A percentile compares a stretch with the other conserved stretches of the same genome.
Evolutionary conservation across 352 stramenopile genomes (phyloP).

Genomic region (Phytopythium delawarense): DNA sequence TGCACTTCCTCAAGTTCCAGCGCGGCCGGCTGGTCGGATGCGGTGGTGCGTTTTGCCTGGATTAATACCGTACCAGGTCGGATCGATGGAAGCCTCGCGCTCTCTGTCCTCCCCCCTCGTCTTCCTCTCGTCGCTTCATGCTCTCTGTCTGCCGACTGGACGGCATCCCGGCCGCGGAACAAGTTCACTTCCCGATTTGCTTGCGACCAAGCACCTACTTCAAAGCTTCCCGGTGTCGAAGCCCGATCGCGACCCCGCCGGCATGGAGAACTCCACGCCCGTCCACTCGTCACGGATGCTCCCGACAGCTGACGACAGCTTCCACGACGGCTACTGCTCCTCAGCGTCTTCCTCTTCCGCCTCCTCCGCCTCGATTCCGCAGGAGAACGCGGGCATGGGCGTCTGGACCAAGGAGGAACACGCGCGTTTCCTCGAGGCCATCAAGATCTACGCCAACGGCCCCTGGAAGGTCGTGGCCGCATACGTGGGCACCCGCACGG

Average conservation of each 20-base stretch:
- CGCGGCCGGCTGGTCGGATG: not conserved
- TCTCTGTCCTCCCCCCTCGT: not conserved
- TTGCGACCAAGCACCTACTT: not conserved
- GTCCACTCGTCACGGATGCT: not conserved
- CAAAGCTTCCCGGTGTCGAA: not conserved
- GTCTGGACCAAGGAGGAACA: slow-evolving; percentile 68
- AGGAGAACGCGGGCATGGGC: slow-evolving; percentile 24
- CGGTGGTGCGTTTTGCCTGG: not conserved
- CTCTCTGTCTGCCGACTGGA: not conserved
- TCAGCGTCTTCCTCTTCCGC: not conserved
- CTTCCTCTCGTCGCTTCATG: not conserved
- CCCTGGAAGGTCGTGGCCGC: slow-evolving; percentile 66
- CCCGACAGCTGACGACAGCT: not conserved
- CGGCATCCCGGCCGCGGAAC: too few relatives aligned
- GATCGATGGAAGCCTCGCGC: not conserved
- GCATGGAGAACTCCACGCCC: not conserved
- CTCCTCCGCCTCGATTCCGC: not conserved
- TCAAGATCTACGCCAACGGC: slow-evolving; percentile 66
- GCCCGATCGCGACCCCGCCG: not conserved
- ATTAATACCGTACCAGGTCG: not conserved
- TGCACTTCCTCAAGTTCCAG: too few relatives aligned
- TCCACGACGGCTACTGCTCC: not conserved
- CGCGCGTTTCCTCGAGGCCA: slow-evolving; percentile 62
- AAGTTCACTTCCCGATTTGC: not conserved
- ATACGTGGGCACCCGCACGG: slow-evolving; percentile 60